Evolutionary conservation across 345 rosid species (phyloP).

Genomic region (Eucalyptus marginata): DNA sequence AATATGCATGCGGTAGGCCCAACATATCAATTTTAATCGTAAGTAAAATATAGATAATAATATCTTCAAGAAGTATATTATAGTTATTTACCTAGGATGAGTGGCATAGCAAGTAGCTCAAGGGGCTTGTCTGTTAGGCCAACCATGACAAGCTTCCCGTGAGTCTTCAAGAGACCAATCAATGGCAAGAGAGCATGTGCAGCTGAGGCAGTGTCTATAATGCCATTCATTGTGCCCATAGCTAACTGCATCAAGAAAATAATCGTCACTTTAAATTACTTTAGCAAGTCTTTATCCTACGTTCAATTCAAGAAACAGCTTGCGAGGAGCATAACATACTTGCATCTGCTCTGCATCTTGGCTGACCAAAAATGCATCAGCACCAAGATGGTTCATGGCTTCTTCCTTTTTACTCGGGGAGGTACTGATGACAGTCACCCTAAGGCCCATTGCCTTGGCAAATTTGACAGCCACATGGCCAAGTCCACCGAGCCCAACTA

Average conservation of each 20-base stretch:
- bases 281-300: accelerated
- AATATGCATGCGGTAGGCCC: neutral
- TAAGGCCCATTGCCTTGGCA: slow-evolving; percentile 24
- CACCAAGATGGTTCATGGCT: slow-evolving; percentile 21
- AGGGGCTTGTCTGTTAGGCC: slow-evolving; percentile 16
- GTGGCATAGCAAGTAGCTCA: slow-evolving; percentile 19
- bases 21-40: neutral
- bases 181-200: slow-evolving; percentile 14
- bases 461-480: slow-evolving; percentile 34
- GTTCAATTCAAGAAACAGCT: neutral
- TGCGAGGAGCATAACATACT: neutral
- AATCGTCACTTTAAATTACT: neutral
- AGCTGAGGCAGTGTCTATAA: slow-evolving; percentile 29
- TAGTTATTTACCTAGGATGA: slow-evolving; percentile 12
- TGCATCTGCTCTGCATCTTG: slow-evolving; percentile 1
- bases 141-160: slow-evolving; percentile 22
- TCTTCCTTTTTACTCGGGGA: slow-evolving; percentile 18
- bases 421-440: slow-evolving; percentile 29
- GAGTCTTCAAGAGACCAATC: slow-evolving; percentile 13
- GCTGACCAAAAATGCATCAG: slow-evolving; percentile 20
- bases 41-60: neutral
- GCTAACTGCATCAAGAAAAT: neutral
- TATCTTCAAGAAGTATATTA: neutral
- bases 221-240: slow-evolving; percentile 16
- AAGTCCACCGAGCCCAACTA: slow-evolving; percentile 30